Evolutionary conservation across 2,329 filamentous ascomycete genomes (phyloP), one percentile per base, ranked within the genome.

Genomic region (Epichloe hybrida): DNA sequence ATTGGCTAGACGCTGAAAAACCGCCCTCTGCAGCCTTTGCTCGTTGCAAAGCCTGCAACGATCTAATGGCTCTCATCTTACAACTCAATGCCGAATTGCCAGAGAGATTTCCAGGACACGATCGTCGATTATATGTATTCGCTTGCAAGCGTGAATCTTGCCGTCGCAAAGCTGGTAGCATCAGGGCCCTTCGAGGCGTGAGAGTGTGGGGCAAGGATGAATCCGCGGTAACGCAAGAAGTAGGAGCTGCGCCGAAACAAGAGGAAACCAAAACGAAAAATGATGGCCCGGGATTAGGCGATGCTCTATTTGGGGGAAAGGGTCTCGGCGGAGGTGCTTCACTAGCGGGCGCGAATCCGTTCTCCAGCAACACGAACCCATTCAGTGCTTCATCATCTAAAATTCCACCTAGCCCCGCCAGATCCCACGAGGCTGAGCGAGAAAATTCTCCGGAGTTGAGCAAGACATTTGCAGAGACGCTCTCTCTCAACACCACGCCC

Each of bases 1-100:
- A 84, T 67, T 98, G 93, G 93, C 72, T 95, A 38, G 83, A 90
- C 58, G 68, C 76, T n/a, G 71, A 75, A 49, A 79, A 75, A 40
- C 74, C 85, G 4, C 86, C 91, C 7, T 86, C 87, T 1, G 85
- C 85, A 23, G 73, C 83, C 1, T 76, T 95, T 9, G 88, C 86
- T 21, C 84, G 83, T 68, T 98, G 93, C 72, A 88, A 86, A 68
- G 77, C 86, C 57, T 98, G 93, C 79, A 86, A 88, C 57, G 79
- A 82, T 49, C 69, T 88, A 49, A 88, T 96, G 80, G 83, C 81
- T 1, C 76, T 97, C 11, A 78, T 98, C 3, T 77, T 98, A 45
- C 89, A 98, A 67, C 77, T 98, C 31, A 88, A 98, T 67, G 90
- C 81, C 60, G 89, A 96, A 64, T 76, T 97, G 3, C 90, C 89